These are phyloP conservation scores for Cenococcum geophilum DNA, from an alignment of 495 filamentous ascomycete genomes.

Conservation along the genomic window DNA sequence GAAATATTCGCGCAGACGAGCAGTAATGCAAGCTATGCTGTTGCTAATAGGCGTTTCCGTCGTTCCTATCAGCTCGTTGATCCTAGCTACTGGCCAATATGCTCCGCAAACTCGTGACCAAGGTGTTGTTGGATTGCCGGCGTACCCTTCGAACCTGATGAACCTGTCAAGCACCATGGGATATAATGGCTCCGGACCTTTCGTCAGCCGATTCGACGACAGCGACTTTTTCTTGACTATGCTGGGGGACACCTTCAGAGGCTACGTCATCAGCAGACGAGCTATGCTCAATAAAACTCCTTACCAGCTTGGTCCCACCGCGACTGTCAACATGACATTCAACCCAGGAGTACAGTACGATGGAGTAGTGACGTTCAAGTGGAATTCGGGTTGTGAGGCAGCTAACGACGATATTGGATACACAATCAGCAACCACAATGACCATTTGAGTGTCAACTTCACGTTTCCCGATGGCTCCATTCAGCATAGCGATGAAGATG, in stretches of 20 bases:
- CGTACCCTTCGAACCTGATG: conserved; percentile 1
- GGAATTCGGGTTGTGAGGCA: conserved; percentile 7
- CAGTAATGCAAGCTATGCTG: conserved; percentile 1
- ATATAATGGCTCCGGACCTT: conserved; percentile 3
- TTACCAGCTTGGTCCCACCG: conserved; percentile 3
- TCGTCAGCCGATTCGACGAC: not conserved
- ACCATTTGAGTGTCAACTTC: conserved; percentile 7
- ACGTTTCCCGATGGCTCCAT: conserved; percentile 8
- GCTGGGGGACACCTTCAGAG: conserved; percentile 14
- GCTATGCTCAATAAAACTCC: not conserved
- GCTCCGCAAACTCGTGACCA: conserved; percentile 4
- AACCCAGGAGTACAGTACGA: not conserved
- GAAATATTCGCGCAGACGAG: conserved; percentile 12
- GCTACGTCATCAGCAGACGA: conserved; percentile 2
- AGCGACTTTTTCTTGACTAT: conserved; percentile 7
- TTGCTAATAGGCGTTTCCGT: conserved; percentile 9
- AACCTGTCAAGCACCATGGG: conserved; percentile 9
- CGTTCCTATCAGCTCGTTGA: conserved; percentile 14
- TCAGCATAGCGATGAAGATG: not conserved
- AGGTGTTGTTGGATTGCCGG: conserved; percentile 7
- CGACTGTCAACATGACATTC: conserved; percentile 13
- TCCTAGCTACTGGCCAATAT: conserved; percentile 4
- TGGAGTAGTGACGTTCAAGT: conserved; percentile 4
- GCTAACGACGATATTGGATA: conserved; percentile 15
- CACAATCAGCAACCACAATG: not conserved